Conservation (phyloP, 176 grass and related monocot genomes). For the Eragrostis curvula region DNA sequence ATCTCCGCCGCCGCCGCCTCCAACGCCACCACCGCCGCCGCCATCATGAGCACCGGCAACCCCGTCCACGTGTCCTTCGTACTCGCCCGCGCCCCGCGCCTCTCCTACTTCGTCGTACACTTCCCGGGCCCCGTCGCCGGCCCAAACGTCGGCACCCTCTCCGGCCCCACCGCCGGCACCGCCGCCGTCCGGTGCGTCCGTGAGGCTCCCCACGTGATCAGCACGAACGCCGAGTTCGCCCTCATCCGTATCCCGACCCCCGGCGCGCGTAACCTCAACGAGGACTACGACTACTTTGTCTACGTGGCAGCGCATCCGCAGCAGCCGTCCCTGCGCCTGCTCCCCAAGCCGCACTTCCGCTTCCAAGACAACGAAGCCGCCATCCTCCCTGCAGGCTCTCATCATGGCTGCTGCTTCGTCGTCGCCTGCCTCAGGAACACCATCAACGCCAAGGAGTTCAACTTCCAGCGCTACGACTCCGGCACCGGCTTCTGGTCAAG, state of each 20-base stretch:
- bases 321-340: not conserved
- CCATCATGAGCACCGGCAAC: fast-evolving
- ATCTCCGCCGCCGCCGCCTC: not conserved
- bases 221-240: conserved; percentile 8
- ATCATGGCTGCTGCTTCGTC: not conserved
- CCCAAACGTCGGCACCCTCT: not conserved
- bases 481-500: not conserved
- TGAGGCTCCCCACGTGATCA: not conserved
- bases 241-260: not conserved
- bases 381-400: not conserved
- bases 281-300: not conserved
- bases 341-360: not conserved
- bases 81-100: not conserved
- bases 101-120: conserved; percentile 10
- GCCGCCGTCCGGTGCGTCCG: not conserved
- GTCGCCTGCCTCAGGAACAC: not conserved
- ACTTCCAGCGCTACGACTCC: not conserved
- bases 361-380: not conserved
- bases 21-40: conserved; percentile 5
- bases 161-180: not conserved
- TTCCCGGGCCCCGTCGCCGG: not conserved
- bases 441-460: not conserved
- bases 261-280: not conserved
- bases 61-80: not conserved
- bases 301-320: not conserved